Conservation (phyloP, 371 early-diverging fungal species). For the Mucor plumbeus region DNA sequence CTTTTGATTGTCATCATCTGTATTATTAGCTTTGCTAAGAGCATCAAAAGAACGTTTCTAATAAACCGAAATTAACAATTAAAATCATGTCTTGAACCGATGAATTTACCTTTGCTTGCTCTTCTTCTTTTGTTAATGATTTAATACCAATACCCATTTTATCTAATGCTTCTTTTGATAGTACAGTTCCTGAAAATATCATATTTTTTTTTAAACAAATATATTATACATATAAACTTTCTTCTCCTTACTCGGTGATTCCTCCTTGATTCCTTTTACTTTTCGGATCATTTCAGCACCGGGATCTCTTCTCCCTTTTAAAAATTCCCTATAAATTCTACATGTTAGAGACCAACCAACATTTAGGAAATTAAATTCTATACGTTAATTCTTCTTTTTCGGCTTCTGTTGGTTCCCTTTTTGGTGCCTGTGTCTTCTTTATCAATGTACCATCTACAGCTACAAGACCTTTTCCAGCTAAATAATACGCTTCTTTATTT, state of each 20-base stretch:
- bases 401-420: conserved; percentile 8
- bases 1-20: conserved; percentile 18
- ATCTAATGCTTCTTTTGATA: conserved; percentile 42
- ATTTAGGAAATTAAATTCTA: conserved; percentile 10
- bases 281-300: conserved; percentile 51
- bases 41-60: conserved; percentile 45
- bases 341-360: conserved; percentile 9
- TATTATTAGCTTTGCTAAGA: conserved; percentile 26
- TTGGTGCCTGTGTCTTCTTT: conserved; percentile 12
- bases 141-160: conserved; percentile 38
- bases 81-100: background rate
- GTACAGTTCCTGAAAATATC: conserved; percentile 17
- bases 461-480: conserved; percentile 33
- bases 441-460: conserved; percentile 35
- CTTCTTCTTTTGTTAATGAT: conserved; percentile 33
- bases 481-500: conserved; percentile 34
- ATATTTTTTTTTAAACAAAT: background rate
- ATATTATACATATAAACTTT: background rate
- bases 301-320: conserved; percentile 41
- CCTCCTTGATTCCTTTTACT: conserved; percentile 43
- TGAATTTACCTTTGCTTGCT: conserved; percentile 38
- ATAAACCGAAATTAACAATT: conserved; percentile 3
- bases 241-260: conserved; percentile 25
- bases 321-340: conserved; percentile 35
- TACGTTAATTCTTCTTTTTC: conserved; percentile 15